Base-by-base conservation (phyloP, 768 basidiomycete species). In the Russula lepida region DNA sequence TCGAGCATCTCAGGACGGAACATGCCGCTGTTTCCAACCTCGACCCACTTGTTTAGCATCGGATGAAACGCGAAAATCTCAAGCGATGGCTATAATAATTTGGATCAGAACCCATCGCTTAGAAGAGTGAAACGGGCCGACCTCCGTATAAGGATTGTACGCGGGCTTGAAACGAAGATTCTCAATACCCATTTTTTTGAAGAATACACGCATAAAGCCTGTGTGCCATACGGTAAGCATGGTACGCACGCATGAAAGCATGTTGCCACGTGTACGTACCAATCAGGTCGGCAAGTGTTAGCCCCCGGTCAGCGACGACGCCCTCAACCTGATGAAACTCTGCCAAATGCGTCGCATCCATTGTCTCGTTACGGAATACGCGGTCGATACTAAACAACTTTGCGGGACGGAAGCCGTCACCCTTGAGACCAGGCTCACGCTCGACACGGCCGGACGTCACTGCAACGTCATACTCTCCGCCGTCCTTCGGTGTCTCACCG, bases 251-350 rank as follows among this genome's bases (percentile, higher is more conserved):
- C 52, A 43, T 27, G 2, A 44, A 32, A 51, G 39, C 25, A 46
- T 17, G 27, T 19, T n/a, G 12, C 47, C 30, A n/a, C 35, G 25
- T 41, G 33, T 21, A 12, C 37, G 49, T 65, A 92, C 94, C 95
- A 65, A 99, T 98, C 62, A 99, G 78, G 71, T 98, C 94, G 19
- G 93, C 95, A 28, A 99, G 77, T 1, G 95, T 98, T 61, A 99
- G 75, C 53, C 85, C 85, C 66, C 86, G 84, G 74, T 99, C 97
- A 11, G 97, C 97, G 28, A 99, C 93, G 49, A 99, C 97, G 54
- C 97, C 97, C 73, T 99, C 97, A n/a, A 99, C 97, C 74, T 99
- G 97, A 72, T 98, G 95, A 79, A 99, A 99, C 74, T 99, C 97
- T 4, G 97, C 97, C 64, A 99, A 70, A 78, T 99, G 97, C 19